phyloP scores from a whole-genome alignment of 1,284 basidiomycete species.

The Austroboletus rostrupii region DNA sequence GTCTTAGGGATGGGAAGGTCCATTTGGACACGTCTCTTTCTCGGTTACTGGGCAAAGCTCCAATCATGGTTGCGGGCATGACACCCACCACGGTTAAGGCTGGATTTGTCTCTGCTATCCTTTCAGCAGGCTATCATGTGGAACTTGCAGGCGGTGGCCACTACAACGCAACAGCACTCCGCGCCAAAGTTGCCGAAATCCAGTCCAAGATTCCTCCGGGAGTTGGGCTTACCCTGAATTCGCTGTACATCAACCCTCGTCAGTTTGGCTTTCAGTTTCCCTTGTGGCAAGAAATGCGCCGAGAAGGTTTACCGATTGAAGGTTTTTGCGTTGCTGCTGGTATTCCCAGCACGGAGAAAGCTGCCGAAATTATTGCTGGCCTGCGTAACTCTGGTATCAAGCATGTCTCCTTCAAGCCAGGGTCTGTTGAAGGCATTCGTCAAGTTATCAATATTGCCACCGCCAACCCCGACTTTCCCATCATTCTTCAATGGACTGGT shows the following conservation, averaged over 20 bases:
- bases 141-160: constrained; percentile 98
- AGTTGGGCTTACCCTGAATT: constrained; percentile 90
- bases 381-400: constrained; percentile 81
- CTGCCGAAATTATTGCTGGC: constrained; percentile 85
- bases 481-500: constrained; percentile 98
- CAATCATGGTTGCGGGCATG: constrained; percentile 99
- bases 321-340: constrained; percentile 98
- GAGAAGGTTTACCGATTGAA: constrained; percentile 92
- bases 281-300: constrained; percentile 95
- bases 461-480: constrained; percentile 94
- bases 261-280: constrained; percentile 97
- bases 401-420: constrained; percentile 96
- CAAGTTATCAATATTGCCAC: constrained; percentile 96
- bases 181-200: constrained; percentile 87
- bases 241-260: constrained; percentile 97
- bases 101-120: constrained; percentile 87
- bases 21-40: constrained; percentile 96
- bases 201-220: constrained; percentile 80
- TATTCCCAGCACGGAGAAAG: constrained; percentile 90
- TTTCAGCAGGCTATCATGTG: constrained; percentile 93
- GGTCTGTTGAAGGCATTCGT: constrained; percentile 93
- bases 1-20: constrained; percentile 76
- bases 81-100: constrained; percentile 92
- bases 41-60: constrained; percentile 90
- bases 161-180: constrained; percentile 86